Evolutionary conservation across 768 basidiomycete species (phyloP).

Genomic region (Jaapia argillacea): DNA sequence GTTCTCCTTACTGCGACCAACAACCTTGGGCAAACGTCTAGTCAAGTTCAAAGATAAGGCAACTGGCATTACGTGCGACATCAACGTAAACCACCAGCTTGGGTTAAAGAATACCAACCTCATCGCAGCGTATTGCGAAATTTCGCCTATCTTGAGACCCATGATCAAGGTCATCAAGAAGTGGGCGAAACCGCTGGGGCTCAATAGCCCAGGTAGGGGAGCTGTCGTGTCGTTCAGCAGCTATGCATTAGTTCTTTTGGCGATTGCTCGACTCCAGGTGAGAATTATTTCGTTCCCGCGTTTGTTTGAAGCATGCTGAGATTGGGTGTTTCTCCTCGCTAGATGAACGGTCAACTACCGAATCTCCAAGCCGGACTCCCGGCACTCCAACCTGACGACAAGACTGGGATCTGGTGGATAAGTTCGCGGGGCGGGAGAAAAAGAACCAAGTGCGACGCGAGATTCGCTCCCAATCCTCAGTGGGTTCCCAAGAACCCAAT

Average conservation of each 20-base stretch:
- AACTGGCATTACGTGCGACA: conserved; percentile 35
- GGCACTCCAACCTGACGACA: conserved; percentile 7
- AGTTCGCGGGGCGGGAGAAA: conserved; percentile 23
- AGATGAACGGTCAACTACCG: conserved; percentile 37
- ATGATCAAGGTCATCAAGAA: conserved; percentile 40
- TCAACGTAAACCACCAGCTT: conserved; percentile 55
- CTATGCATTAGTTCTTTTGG: conserved; percentile 53
- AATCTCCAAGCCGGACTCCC: conserved; percentile 36
- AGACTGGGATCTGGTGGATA: conserved; percentile 7
- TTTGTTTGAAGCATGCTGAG: background rate
- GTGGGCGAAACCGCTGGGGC: conserved; percentile 46
- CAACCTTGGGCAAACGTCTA: too few species aligned
- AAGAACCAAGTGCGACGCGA: conserved; percentile 12
- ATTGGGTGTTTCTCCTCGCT: background rate
- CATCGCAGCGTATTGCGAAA: conserved; percentile 38
- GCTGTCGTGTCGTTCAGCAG: conserved; percentile 51
- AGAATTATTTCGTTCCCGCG: conserved; percentile 2
- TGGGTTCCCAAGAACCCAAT: conserved; percentile 9
- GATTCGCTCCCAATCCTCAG: conserved; percentile 7
- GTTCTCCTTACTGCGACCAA: conserved; percentile 1
- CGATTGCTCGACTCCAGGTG: conserved; percentile 50
- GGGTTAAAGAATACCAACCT: conserved; percentile 42
- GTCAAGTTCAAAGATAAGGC: conserved; percentile 41
- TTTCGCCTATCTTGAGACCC: conserved; percentile 31
- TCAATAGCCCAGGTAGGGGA: conserved; percentile 36